A percentile compares a stretch with the other conserved stretches of the same genome.
phyloP scores from a whole-genome alignment of 2,329 filamentous ascomycete genomes.

The Ascochyta lentis region DNA sequence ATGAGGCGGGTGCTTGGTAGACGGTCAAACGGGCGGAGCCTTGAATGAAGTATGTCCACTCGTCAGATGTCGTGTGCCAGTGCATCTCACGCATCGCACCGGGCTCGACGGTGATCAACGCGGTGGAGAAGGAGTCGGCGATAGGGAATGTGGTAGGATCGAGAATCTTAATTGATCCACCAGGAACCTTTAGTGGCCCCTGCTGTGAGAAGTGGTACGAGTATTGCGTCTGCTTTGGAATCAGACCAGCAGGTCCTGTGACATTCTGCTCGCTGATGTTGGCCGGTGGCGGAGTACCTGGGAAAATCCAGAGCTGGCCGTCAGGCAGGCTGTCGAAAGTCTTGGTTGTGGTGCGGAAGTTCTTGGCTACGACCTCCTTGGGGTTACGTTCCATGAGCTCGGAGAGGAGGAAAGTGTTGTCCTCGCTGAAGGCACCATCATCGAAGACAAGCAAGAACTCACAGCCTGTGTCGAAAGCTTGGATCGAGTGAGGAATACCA shows the following conservation, averaged over 20 bases:
- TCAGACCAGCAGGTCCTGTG: constrained; percentile 46
- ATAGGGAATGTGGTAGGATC: constrained; percentile 65
- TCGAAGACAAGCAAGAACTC: constrained; percentile 66
- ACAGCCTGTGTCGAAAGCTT: constrained; percentile 61
- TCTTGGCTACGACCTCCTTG: constrained; percentile 51
- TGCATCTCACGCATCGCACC: constrained; percentile 71
- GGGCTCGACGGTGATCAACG: constrained; percentile 64
- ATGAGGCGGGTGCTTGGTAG: constrained; percentile 58
- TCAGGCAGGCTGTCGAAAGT: constrained; percentile 49
- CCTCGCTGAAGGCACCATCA: constrained; percentile 64
- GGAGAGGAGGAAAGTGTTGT: constrained; percentile 64
- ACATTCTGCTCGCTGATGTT: constrained; percentile 55
- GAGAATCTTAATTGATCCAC: constrained; percentile 66
- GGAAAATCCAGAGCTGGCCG: constrained; percentile 53
- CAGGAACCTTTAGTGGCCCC: constrained; percentile 58
- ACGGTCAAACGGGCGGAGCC: constrained; percentile 64
- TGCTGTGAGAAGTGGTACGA: constrained; percentile 57
- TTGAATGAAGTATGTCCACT: constrained; percentile 67
- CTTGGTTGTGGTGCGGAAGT: constrained; percentile 49
- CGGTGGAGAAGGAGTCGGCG: constrained; percentile 61
- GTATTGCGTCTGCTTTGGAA: constrained; percentile 43
- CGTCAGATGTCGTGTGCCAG: constrained; percentile 67
- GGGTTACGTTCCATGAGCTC: constrained; percentile 59
- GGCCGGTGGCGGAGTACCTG: constrained; percentile 46
- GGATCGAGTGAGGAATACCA: constrained; percentile 55